phyloP scores from a whole-genome alignment of 2,329 filamentous ascomycete species.

The Pseudophaeomoniella oleicola region DNA sequence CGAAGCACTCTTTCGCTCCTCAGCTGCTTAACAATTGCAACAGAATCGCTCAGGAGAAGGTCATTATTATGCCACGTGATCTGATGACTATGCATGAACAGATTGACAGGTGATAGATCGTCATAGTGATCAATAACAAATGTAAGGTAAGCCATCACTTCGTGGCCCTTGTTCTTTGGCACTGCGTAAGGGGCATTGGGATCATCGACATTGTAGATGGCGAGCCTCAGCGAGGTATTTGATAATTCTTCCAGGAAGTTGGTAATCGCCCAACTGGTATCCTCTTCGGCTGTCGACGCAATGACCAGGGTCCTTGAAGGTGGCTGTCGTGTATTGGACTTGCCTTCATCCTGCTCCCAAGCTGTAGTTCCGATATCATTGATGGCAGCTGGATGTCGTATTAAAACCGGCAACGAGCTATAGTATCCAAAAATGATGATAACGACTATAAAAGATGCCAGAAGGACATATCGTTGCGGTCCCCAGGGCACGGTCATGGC shows the following conservation, averaged over 20 bases:
- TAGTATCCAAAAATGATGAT: too few relatives aligned
- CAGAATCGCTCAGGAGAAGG: constrained; percentile 20
- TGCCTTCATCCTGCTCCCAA: too few relatives aligned
- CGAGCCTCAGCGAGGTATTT: constrained; percentile 4
- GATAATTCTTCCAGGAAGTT: background rate
- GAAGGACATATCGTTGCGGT: too few relatives aligned
- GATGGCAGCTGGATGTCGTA: too few relatives aligned
- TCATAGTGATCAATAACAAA: constrained; percentile 51
- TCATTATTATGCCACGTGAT: constrained; percentile 35
- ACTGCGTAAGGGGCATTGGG: constrained; percentile 33
- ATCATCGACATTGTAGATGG: constrained; percentile 40
- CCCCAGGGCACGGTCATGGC: too few relatives aligned
- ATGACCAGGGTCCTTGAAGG: constrained; percentile 1
- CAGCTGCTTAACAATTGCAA: constrained; percentile 16
- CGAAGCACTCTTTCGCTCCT: constrained; percentile 20
- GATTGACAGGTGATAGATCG: constrained; percentile 39
- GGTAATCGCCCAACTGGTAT: background rate
- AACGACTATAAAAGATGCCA: too few relatives aligned
- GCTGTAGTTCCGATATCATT: too few relatives aligned
- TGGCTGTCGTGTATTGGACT: too few relatives aligned
- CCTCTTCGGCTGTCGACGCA: background rate
- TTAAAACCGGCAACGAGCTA: too few relatives aligned
- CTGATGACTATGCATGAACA: constrained; percentile 49
- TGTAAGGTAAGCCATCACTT: constrained; percentile 48
- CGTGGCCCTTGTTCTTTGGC: constrained; percentile 45